A percentile compares a stretch with the other conserved stretches of the same genome.
phyloP scores from a whole-genome alignment of 2,329 filamentous ascomycete genomes.

The Botrytis deweyae region DNA sequence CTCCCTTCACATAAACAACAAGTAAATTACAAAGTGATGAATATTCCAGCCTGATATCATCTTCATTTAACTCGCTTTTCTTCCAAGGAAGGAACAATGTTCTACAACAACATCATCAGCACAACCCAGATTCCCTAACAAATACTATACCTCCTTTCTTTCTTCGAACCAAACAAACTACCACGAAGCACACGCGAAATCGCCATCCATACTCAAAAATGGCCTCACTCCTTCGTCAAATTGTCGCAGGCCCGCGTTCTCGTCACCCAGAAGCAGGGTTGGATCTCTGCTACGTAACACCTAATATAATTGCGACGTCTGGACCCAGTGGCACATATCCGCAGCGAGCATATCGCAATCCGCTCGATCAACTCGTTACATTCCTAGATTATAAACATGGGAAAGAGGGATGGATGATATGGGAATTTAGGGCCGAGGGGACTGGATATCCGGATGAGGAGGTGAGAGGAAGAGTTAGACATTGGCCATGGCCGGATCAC shows the following conservation, averaged over 20 bases:
- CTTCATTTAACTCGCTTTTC: not conserved
- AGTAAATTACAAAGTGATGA: not conserved
- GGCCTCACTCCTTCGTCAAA: constrained; percentile 81
- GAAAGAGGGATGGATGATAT: constrained; percentile 79
- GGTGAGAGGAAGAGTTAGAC: constrained; percentile 80
- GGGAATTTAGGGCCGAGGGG: constrained; percentile 96
- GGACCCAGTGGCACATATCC: constrained; percentile 89
- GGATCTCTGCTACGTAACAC: constrained; percentile 93
- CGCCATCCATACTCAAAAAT: constrained; percentile 41
- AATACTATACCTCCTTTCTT: not conserved
- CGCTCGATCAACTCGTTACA: constrained; percentile 78
- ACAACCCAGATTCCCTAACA: not conserved
- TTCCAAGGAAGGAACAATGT: constrained; percentile 16
- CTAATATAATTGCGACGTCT: constrained; percentile 70
- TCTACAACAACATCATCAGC: not conserved
- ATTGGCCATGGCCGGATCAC: constrained; percentile 96
- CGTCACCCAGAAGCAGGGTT: constrained; percentile 84
- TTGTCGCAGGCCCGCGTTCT: constrained; percentile 83
- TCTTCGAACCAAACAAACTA: not conserved
- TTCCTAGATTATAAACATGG: constrained; percentile 87
- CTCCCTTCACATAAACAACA: not conserved
- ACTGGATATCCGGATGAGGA: constrained; percentile 92
- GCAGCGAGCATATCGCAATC: constrained; percentile 89
- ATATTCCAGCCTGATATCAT: constrained; percentile 13
- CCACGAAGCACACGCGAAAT: not conserved